Conservation (phyloP, 768 basidiomycete species). For the Leucocoprinus birnbaumii region DNA sequence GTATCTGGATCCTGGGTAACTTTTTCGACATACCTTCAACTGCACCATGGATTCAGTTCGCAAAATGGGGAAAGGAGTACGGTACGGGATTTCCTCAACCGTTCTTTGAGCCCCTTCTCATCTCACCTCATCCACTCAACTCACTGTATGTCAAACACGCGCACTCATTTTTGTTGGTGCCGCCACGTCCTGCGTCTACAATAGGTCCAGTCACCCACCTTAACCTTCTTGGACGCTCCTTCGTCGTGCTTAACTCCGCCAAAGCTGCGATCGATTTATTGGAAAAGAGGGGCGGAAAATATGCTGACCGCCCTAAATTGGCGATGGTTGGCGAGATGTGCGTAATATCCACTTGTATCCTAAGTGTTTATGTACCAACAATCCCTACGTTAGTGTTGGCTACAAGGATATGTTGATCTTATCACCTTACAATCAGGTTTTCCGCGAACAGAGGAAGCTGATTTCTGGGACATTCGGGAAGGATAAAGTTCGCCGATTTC, state of each 20-base stretch:
- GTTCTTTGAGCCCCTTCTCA: background rate
- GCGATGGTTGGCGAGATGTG: background rate
- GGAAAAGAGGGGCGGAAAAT: background rate
- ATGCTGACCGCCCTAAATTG: background rate
- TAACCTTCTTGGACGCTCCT: conserved; percentile 1
- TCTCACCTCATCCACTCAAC: background rate
- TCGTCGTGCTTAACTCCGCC: background rate
- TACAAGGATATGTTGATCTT: background rate
- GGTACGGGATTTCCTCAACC: background rate
- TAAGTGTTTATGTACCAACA: no score
- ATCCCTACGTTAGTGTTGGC: background rate
- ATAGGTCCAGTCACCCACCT: background rate
- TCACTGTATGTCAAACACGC: background rate
- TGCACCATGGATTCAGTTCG: background rate
- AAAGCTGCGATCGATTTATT: background rate
- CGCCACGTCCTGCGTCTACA: background rate
- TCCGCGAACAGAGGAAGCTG: background rate
- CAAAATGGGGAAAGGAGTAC: background rate
- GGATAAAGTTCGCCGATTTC: background rate
- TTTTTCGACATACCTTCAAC: background rate
- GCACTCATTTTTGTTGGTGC: background rate
- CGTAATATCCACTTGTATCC: no score
- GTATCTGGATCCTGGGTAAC: background rate
- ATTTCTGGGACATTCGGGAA: background rate
- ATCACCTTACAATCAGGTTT: background rate